Conservation (phyloP, 768 basidiomycete species). For the Sistotremastrum niveocremeum region DNA sequence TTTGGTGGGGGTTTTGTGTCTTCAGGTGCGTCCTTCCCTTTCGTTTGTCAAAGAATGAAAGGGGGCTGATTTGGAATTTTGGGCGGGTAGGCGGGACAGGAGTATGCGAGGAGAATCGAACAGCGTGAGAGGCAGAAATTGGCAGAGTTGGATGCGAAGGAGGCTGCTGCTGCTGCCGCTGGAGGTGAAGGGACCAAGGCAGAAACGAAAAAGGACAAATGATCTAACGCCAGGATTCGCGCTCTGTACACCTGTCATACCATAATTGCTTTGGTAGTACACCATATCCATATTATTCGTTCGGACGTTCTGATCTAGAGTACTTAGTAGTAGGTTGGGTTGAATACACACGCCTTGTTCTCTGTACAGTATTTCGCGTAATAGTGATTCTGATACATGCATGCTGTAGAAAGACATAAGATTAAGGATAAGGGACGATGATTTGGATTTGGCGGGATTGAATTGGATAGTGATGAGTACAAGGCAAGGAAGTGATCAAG, state of each 20-base stretch:
- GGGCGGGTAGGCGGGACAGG: slow-evolving; percentile 60
- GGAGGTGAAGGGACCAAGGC: slow-evolving; percentile 5
- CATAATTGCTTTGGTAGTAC: no score
- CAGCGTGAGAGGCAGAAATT: slow-evolving; percentile 25
- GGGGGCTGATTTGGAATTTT: slow-evolving; percentile 1
- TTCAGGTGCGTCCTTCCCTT: slow-evolving; percentile 45
- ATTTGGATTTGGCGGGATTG: no score
- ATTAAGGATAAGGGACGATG: no score
- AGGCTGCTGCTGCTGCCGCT: slow-evolving; percentile 9
- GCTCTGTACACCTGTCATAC: no score
- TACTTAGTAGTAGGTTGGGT: no score
- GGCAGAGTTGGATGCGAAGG: slow-evolving; percentile 22
- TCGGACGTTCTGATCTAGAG: no score
- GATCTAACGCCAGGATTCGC: no score
- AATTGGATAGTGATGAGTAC: not conserved
- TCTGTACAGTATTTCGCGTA: no score
- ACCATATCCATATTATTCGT: no score
- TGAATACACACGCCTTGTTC: no score
- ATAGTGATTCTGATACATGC: no score
- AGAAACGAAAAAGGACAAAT: slow-evolving; percentile 7
- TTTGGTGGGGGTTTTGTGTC: slow-evolving; percentile 46
- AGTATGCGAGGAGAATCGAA: slow-evolving; percentile 60
- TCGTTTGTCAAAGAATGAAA: slow-evolving; percentile 2
- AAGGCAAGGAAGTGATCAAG: not conserved
- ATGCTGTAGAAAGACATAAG: no score